phyloP scores from a whole-genome alignment of 2,329 filamentous ascomycete genomes.

The Periconia macrospinosa region DNA sequence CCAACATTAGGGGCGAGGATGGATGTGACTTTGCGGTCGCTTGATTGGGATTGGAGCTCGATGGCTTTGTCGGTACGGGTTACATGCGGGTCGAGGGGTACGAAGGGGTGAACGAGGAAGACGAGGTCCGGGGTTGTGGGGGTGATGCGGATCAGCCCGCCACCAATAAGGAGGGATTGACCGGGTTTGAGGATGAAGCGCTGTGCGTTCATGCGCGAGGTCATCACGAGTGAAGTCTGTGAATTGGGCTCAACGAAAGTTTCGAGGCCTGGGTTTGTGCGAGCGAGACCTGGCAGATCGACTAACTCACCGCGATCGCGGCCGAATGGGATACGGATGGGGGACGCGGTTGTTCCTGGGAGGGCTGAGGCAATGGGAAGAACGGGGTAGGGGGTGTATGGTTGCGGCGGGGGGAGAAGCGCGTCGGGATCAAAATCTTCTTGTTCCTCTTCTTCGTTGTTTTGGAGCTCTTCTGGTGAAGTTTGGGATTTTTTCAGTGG shows the following conservation, averaged over 20 bases:
- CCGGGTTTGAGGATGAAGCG: constrained; percentile 73
- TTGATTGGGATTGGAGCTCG: constrained; percentile 63
- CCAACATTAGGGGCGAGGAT: constrained; percentile 54
- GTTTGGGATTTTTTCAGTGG: constrained; percentile 8
- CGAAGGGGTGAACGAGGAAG: constrained; percentile 84
- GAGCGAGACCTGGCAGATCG: constrained; percentile 83
- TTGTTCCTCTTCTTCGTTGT: constrained; percentile 22
- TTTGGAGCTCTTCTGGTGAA: constrained; percentile 7
- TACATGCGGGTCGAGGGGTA: constrained; percentile 74
- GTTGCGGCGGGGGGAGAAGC: constrained; percentile 75
- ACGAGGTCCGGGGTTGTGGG: constrained; percentile 66
- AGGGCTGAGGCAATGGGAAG: constrained; percentile 87
- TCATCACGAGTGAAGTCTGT: constrained; percentile 75
- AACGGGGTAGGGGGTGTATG: constrained; percentile 73
- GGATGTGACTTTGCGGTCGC: constrained; percentile 60
- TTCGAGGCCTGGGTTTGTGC: constrained; percentile 66
- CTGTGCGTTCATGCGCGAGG: constrained; percentile 69
- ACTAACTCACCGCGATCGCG: constrained; percentile 86
- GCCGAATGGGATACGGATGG: constrained; percentile 90
- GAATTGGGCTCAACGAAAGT: constrained; percentile 69
- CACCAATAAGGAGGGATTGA: constrained; percentile 76
- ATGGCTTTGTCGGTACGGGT: constrained; percentile 80
- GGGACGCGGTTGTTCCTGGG: constrained; percentile 91
- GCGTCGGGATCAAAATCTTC: constrained; percentile 36
- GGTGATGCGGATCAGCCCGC: constrained; percentile 85